A percentile compares a stretch with the other conserved stretches of the same genome.
Evolutionary conservation across 352 stramenopile species (phyloP).

Genomic region (Phytophthora hibernalis): DNA sequence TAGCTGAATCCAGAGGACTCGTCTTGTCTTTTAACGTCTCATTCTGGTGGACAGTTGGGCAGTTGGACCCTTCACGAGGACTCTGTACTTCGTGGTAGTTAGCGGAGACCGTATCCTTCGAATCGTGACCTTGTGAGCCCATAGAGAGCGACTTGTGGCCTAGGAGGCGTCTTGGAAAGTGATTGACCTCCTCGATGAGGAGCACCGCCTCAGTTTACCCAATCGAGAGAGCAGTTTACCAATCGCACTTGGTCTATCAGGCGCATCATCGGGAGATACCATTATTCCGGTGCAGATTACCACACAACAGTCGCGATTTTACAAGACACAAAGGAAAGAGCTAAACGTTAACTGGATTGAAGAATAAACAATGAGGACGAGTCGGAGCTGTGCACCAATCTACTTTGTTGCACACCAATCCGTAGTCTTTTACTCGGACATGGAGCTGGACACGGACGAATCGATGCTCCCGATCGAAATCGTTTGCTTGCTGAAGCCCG

Average conservation of each 20-base stretch:
- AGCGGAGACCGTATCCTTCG: neutral
- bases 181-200: neutral
- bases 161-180: slow-evolving; percentile 15
- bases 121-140: neutral
- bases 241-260: neutral
- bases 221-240: slow-evolving; percentile 6
- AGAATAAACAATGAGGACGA: neutral
- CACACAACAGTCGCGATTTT: too few relatives aligned
- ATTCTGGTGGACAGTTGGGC: neutral
- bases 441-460: slow-evolving; percentile 11
- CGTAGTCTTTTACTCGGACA: slow-evolving; percentile 17
- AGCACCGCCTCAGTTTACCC: neutral
- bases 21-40: slow-evolving; percentile 4
- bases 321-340: neutral
- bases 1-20: slow-evolving; percentile 48
- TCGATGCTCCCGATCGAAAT: slow-evolving; percentile 20
- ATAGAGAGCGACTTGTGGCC: slow-evolving; percentile 7
- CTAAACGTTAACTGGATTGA: neutral
- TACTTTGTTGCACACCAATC: neutral
- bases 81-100: slow-evolving; percentile 21
- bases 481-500: slow-evolving; percentile 11
- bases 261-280: neutral
- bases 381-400: neutral
- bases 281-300: neutral
- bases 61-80: slow-evolving; percentile 1